A percentile compares a stretch with the other conserved stretches of the same genome.
Conservation (phyloP, 192 early-diverging fungal species). For the Dissophora ornata region DNA sequence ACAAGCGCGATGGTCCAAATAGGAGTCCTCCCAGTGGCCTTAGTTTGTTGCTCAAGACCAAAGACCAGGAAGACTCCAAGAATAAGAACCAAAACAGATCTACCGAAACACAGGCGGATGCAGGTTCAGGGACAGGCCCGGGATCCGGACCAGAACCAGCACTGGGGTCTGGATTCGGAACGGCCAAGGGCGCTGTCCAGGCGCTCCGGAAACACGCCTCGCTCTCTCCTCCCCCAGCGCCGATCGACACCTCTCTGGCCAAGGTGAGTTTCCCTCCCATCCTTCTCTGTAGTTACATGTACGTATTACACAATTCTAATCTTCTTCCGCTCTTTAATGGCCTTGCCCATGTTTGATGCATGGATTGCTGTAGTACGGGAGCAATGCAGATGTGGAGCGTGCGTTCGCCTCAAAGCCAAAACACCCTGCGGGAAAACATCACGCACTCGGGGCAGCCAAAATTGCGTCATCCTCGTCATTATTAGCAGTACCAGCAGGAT, state of each 20-base stretch:
- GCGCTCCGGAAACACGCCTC: no score
- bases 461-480: slow-evolving; percentile 13
- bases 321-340: no score
- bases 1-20: slow-evolving; percentile 9
- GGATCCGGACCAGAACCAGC: slow-evolving; percentile 3
- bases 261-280: no score
- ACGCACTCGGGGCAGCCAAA: slow-evolving; percentile 4
- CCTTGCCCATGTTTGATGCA: no score
- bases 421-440: slow-evolving; percentile 4
- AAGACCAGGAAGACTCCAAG: slow-evolving; percentile 21
- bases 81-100: slow-evolving; percentile 5
- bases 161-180: background rate
- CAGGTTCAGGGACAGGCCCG: background rate
- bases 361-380: background rate
- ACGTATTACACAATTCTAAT: no score
- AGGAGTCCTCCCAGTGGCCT: slow-evolving; percentile 47
- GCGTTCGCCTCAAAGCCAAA: no score
- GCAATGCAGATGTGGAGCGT: slow-evolving; percentile 4
- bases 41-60: slow-evolving; percentile 46
- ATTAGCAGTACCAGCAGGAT: background rate
- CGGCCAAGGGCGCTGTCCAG: no score
- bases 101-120: background rate
- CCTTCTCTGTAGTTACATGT: no score
- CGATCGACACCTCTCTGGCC: slow-evolving; percentile 14
- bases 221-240: slow-evolving; percentile 28